Conservation (phyloP, 1,139 yeast genomes). For the Candida glucosophila region DNA sequence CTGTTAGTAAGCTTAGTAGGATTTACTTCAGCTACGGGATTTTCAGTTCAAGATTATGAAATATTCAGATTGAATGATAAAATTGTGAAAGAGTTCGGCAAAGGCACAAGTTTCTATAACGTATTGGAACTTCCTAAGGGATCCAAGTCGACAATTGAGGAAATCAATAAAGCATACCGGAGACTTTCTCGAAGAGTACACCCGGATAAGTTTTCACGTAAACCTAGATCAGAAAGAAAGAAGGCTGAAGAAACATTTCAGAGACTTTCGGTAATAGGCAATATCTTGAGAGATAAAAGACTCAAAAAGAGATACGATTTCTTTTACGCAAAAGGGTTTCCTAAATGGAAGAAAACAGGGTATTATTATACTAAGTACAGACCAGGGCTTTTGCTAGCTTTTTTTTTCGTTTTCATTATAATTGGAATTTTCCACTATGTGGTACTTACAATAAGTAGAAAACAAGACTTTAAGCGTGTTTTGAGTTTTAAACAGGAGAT, state of each 20-base stretch:
- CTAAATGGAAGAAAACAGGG: conserved; percentile 57
- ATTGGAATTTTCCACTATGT: conserved; percentile 53
- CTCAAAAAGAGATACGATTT: conserved; percentile 76
- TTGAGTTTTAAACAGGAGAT: conserved; percentile 41
- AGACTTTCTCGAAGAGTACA: conserved; percentile 64
- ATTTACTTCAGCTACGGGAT: conserved; percentile 16
- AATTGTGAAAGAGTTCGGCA: conserved; percentile 55
- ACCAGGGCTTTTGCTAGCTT: conserved; percentile 51
- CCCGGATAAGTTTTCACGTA: conserved; percentile 64
- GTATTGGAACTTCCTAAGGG: conserved; percentile 49
- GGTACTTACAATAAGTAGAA: conserved; percentile 44
- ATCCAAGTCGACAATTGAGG: conserved; percentile 47
- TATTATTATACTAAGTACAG: conserved; percentile 47
- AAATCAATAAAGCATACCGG: conserved; percentile 70
- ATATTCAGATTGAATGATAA: conserved; percentile 70
- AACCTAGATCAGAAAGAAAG: conserved; percentile 32
- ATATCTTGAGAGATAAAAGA: conserved; percentile 55
- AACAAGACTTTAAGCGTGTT: conserved; percentile 56
- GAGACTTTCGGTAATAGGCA: conserved; percentile 64
- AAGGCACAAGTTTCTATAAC: conserved; percentile 56
- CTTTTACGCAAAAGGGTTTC: conserved; percentile 79
- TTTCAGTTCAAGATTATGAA: conserved; percentile 63
- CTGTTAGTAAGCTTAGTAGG: conserved; percentile 5
- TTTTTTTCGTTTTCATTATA: conserved; percentile 39
- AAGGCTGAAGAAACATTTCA: conserved; percentile 56